Conservation (phyloP, 495 filamentous ascomycete genomes). For the Pseudomonodictys pantanalensis region DNA sequence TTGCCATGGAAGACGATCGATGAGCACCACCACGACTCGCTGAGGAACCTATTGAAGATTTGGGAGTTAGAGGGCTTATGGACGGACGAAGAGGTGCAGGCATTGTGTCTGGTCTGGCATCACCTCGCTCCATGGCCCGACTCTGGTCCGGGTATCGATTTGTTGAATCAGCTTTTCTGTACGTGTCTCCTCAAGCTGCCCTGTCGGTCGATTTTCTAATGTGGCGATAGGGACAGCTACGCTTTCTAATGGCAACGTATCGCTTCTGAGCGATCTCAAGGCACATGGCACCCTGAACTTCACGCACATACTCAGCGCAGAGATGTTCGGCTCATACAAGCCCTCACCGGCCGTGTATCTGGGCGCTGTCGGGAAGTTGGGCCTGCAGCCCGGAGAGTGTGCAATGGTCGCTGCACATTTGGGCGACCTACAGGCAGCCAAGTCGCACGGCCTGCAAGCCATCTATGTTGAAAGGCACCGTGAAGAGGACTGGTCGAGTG, state of each 20-base stretch:
- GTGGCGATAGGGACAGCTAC: slow-evolving; percentile 51
- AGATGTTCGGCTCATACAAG: slow-evolving; percentile 76
- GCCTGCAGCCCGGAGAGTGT: slow-evolving; percentile 57
- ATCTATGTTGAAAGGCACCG: slow-evolving; percentile 69
- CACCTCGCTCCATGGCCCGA: slow-evolving; percentile 68
- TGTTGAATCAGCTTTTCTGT: slow-evolving; percentile 52
- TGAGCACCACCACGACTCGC: slow-evolving; percentile 62
- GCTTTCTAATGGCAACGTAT: slow-evolving; percentile 71
- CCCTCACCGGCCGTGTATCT: slow-evolving; percentile 65
- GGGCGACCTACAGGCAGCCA: slow-evolving; percentile 64
- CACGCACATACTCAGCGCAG: slow-evolving; percentile 58
- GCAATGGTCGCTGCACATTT: slow-evolving; percentile 80
- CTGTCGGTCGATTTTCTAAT: neutral
- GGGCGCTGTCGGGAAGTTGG: slow-evolving; percentile 61
- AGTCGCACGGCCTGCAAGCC: slow-evolving; percentile 59
- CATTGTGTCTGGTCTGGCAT: slow-evolving; percentile 66
- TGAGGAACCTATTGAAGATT: slow-evolving; percentile 55
- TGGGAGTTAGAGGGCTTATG: slow-evolving; percentile 58
- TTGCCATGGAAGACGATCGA: slow-evolving; percentile 49
- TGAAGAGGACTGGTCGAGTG: slow-evolving; percentile 61
- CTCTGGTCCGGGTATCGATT: slow-evolving; percentile 53
- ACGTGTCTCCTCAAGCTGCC: neutral
- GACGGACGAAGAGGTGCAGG: slow-evolving; percentile 53
- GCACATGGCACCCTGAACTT: slow-evolving; percentile 58
- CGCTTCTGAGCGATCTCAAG: slow-evolving; percentile 63